Percentiles rank a stretch among this genome's conserved stretches.
Evolutionary conservation across 805 yeast species (phyloP).

Genomic region (Yarrowia sp.): DNA sequence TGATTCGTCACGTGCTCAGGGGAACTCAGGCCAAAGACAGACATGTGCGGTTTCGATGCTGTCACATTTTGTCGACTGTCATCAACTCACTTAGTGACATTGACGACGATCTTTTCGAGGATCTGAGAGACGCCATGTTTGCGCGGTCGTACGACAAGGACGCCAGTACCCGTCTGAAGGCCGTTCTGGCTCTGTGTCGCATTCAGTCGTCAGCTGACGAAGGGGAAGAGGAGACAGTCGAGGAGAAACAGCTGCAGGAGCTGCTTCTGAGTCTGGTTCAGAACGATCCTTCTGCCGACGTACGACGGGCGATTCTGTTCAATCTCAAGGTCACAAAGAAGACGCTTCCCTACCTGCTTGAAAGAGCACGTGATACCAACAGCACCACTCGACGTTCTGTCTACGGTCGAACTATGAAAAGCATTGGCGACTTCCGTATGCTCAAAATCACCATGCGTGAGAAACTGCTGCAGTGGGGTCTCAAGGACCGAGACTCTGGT

Average conservation of each 20-base stretch:
- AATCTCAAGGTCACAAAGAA: constrained; percentile 64
- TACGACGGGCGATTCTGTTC: constrained; percentile 80
- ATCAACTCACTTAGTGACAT: constrained; percentile 77
- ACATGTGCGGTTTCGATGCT: constrained; percentile 78
- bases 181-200: constrained; percentile 77
- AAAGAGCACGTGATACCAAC: constrained; percentile 83
- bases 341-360: constrained; percentile 68
- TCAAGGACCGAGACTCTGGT: constrained; percentile 79
- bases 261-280: constrained; percentile 60
- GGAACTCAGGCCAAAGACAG: constrained; percentile 81
- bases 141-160: constrained; percentile 73
- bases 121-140: constrained; percentile 64
- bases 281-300: constrained; percentile 86
- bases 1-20: constrained; percentile 71
- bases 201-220: constrained; percentile 62
- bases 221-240: constrained; percentile 40
- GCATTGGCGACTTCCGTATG: constrained; percentile 66
- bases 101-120: constrained; percentile 72
- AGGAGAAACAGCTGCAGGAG: constrained; percentile 47
- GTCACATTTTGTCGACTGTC: constrained; percentile 73
- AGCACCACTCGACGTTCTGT: constrained; percentile 74
- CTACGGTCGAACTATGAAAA: constrained; percentile 70
- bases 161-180: constrained; percentile 78
- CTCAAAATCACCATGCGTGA: constrained; percentile 66
- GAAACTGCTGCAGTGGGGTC: constrained; percentile 78